A percentile compares a stretch with the other conserved stretches of the same genome.
Conservation (phyloP, 2,329 filamentous ascomycete species). For the Metarhizium robertsii region DNA sequence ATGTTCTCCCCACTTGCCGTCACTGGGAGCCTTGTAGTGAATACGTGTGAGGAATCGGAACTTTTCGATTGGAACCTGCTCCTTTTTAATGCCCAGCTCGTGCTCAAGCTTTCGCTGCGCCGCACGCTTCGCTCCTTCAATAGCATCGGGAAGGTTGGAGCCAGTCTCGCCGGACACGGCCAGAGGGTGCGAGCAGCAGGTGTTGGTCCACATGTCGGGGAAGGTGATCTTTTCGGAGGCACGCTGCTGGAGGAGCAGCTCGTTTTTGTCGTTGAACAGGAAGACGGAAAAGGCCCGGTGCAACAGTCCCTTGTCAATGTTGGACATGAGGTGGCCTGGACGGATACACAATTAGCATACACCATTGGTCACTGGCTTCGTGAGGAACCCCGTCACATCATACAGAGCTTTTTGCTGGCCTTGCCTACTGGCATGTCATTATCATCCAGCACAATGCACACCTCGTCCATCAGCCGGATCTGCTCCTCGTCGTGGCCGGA, state of each 20-base stretch:
- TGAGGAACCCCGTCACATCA: conserved; percentile 22
- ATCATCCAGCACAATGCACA: conserved; percentile 93
- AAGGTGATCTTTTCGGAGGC: conserved; percentile 98
- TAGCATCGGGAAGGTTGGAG: conserved; percentile 65
- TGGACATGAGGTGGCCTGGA: conserved; percentile 92
- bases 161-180: conserved; percentile 89
- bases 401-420: conserved; percentile 96
- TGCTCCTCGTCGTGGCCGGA: conserved; percentile 95
- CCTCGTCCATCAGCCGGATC: conserved; percentile 96
- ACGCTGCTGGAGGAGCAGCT: conserved; percentile 88
- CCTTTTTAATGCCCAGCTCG: conserved; percentile 82
- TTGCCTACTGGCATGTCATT: conserved; percentile 90
- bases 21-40: conserved; percentile 94
- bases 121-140: conserved; percentile 81
- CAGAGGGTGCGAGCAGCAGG: conserved; percentile 95
- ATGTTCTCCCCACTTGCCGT: conserved; percentile 98
- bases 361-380: neutral
- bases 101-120: conserved; percentile 91
- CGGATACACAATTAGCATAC: neutral
- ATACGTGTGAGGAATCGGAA: conserved; percentile 94
- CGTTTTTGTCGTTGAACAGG: conserved; percentile 90
- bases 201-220: conserved; percentile 99
- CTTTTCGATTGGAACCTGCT: conserved; percentile 82
- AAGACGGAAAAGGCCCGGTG: conserved; percentile 98
- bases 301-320: conserved; percentile 91